phyloP scores from a whole-genome alignment of 495 filamentous ascomycete genomes.

The Penicillium malachiteum region DNA sequence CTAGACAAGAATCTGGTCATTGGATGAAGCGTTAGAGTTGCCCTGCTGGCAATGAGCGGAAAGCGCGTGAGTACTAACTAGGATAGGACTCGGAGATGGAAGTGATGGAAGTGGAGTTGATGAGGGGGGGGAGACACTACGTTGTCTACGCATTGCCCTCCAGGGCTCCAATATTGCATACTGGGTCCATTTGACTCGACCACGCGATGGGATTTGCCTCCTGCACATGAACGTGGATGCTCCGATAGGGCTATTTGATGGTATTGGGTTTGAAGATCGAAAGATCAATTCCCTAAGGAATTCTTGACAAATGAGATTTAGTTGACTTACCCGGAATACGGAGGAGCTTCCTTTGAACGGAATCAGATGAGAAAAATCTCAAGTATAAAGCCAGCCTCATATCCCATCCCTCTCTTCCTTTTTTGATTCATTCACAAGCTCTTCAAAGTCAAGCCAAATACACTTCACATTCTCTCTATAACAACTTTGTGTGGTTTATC shows the following conservation, averaged over 20 bases:
- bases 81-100: background rate
- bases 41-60: constrained; percentile 14
- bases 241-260: constrained; percentile 2
- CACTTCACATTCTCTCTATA: constrained; percentile 4
- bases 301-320: background rate
- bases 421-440: background rate
- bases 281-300: background rate
- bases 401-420: constrained; percentile 1
- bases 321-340: background rate
- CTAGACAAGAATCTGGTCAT: constrained; percentile 6
- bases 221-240: constrained; percentile 5
- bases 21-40: constrained; percentile 19
- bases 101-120: constrained; percentile 9
- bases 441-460: constrained; percentile 2
- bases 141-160: background rate
- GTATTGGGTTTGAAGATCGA: background rate
- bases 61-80: constrained; percentile 22
- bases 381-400: constrained; percentile 21
- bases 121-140: background rate
- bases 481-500: constrained; percentile 15
- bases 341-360: background rate
- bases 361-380: background rate
- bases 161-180: background rate
- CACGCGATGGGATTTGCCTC: constrained; percentile 20
- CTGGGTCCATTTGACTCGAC: constrained; percentile 26